These are phyloP conservation scores for Pyrenopolyporus hunteri DNA, from an alignment of 495 filamentous ascomycete genomes.

Conservation along the genomic window DNA sequence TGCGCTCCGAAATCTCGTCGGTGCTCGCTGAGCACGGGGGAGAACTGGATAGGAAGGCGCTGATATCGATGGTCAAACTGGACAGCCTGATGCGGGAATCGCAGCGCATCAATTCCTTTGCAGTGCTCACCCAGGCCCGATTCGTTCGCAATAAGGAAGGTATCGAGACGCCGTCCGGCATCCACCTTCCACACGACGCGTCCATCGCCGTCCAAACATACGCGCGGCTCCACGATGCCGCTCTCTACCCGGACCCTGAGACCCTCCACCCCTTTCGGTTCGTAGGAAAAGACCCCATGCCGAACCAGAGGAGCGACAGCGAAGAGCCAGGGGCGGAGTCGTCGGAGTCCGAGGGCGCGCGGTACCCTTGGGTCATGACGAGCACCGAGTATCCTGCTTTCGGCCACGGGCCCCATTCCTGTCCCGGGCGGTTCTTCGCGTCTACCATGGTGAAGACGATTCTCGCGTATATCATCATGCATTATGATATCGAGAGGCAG, in stretches of 20 bases:
- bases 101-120: slow-evolving; percentile 43
- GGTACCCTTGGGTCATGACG: slow-evolving; percentile 42
- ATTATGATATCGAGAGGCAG: slow-evolving; percentile 48
- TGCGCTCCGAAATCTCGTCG: slow-evolving; percentile 60
- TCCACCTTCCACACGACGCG: slow-evolving; percentile 33
- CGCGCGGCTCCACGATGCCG: slow-evolving; percentile 33
- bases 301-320: too few species aligned
- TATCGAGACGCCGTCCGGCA: slow-evolving; percentile 44
- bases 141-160: slow-evolving; percentile 42
- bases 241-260: slow-evolving; percentile 32
- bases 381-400: slow-evolving; percentile 45
- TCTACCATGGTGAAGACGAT: slow-evolving; percentile 49
- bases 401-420: slow-evolving; percentile 46
- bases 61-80: slow-evolving; percentile 48
- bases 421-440: slow-evolving; percentile 54
- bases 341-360: slow-evolving; percentile 32
- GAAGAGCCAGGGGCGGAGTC: not conserved
- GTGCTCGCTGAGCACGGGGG: slow-evolving; percentile 40
- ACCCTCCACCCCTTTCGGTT: slow-evolving; percentile 42
- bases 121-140: slow-evolving; percentile 39
- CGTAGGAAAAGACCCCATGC: slow-evolving; percentile 29
- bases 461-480: slow-evolving; percentile 46
- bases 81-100: slow-evolving; percentile 50
- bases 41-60: slow-evolving; percentile 51
- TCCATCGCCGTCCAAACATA: slow-evolving; percentile 32